Evolutionary conservation across 2,329 filamentous ascomycete genomes (phyloP).

Genomic region (Trematosphaeria pertusa): DNA sequence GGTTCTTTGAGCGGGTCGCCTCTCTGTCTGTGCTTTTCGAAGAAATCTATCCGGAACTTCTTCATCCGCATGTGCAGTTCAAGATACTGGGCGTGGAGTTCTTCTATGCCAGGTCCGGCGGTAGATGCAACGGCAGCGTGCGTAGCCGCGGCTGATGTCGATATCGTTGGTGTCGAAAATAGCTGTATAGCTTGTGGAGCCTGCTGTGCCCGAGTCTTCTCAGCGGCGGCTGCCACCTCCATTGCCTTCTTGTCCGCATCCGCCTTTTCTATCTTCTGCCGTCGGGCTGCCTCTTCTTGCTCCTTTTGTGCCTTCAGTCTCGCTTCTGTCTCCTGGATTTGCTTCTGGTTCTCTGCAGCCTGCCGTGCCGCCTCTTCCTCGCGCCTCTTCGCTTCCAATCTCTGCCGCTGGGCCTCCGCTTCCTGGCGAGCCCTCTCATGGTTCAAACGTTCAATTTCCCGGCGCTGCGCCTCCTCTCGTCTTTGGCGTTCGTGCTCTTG

Average conservation of each 20-base stretch:
- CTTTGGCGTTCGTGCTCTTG: conserved; percentile 43
- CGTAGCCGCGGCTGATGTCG: conserved; percentile 10
- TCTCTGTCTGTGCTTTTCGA: conserved; percentile 29
- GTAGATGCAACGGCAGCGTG: conserved; percentile 7
- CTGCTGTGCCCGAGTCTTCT: conserved; percentile 30
- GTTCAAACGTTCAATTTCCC: conserved; percentile 51
- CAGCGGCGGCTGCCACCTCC: conserved; percentile 34
- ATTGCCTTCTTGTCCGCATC: conserved; percentile 38
- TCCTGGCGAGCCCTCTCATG: conserved; percentile 53
- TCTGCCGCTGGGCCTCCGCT: conserved; percentile 41
- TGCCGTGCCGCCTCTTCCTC: conserved; percentile 40
- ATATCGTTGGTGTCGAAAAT: conserved; percentile 8
- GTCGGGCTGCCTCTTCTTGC: conserved; percentile 35
- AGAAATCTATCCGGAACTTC: conserved; percentile 41
- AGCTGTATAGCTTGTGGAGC: conserved; percentile 17
- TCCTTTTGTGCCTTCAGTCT: conserved; percentile 39
- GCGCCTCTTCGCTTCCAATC: conserved; percentile 43
- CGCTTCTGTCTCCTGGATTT: conserved; percentile 40
- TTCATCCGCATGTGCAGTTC: conserved; percentile 47
- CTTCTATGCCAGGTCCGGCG: conserved; percentile 29
- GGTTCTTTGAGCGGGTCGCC: conserved; percentile 34
- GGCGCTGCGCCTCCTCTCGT: conserved; percentile 44
- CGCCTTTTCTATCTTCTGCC: conserved; percentile 37
- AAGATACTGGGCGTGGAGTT: conserved; percentile 43
- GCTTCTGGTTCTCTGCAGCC: conserved; percentile 34